Conservation (phyloP, 176 grass and related monocot genomes). For the Musa itinerans region DNA sequence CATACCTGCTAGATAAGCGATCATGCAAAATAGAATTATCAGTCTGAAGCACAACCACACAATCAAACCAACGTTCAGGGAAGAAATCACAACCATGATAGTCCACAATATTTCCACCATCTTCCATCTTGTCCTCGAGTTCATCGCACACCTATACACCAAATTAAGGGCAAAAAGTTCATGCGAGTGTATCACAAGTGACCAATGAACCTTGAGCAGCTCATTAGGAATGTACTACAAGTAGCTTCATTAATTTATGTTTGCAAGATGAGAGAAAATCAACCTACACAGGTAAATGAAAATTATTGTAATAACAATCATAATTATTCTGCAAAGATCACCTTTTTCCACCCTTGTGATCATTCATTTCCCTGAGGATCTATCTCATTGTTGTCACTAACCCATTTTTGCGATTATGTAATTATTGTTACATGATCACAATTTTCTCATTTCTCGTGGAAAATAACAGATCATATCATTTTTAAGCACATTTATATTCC, state of each 20-base stretch:
- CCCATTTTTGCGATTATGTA: neutral
- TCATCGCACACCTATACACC: slow-evolving; percentile 76
- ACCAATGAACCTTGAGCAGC: neutral
- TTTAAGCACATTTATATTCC: too few species aligned
- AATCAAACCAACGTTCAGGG: slow-evolving; percentile 90
- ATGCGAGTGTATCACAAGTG: neutral
- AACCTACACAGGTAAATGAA: neutral
- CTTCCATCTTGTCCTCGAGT: slow-evolving; percentile 82
- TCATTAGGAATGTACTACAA: too few species aligned
- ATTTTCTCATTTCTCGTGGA: neutral
- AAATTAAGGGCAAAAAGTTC: neutral
- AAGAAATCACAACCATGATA: slow-evolving; percentile 97
- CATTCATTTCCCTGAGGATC: neutral
- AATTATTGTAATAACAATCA: neutral
- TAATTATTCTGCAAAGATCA: neutral
- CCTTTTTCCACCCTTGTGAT: neutral
- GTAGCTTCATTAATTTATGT: neutral
- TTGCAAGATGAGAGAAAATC: neutral
- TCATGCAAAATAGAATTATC: slow-evolving; percentile 92
- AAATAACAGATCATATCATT: neutral
- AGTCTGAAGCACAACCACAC: slow-evolving; percentile 88
- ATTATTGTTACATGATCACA: neutral
- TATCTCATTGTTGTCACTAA: neutral
- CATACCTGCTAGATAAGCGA: slow-evolving; percentile 70
- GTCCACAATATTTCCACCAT: slow-evolving; percentile 76